phyloP scores from a whole-genome alignment of 805 yeast genomes.

The Candida sithepensis region DNA sequence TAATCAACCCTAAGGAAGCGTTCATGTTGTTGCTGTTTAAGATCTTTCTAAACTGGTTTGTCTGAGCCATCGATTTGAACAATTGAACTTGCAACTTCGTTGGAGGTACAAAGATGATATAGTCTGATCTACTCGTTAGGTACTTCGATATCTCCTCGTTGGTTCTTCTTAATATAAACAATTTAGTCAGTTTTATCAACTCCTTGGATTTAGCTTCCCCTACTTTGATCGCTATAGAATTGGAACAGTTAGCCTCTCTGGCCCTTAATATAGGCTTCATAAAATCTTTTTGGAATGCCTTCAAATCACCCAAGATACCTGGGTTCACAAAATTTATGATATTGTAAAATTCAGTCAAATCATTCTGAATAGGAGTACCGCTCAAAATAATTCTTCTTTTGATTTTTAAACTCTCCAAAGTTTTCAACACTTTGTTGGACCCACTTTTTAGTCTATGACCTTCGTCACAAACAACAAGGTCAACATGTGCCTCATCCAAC shows the following conservation, averaged over 20 bases:
- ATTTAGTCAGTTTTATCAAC: constrained; percentile 58
- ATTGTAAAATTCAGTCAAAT: constrained; percentile 75
- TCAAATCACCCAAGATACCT: constrained; percentile 63
- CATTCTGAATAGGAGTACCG: constrained; percentile 76
- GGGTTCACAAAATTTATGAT: constrained; percentile 84
- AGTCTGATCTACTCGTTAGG: constrained; percentile 72
- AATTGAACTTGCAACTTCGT: constrained; percentile 54
- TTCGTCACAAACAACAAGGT: constrained; percentile 86
- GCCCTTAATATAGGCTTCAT: constrained; percentile 70
- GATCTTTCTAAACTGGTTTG: constrained; percentile 33
- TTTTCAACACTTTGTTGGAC: constrained; percentile 66
- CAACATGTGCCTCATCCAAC: constrained; percentile 45
- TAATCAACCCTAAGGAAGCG: constrained; percentile 65
- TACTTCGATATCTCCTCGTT: constrained; percentile 50
- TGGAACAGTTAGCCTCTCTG: constrained; percentile 59
- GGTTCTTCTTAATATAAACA: constrained; percentile 72
- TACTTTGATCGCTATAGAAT: constrained; percentile 40
- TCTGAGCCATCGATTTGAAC: constrained; percentile 46
- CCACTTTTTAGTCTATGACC: constrained; percentile 86
- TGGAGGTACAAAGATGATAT: constrained; percentile 76
- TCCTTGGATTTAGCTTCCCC: constrained; percentile 67
- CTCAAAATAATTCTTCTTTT: constrained; percentile 62
- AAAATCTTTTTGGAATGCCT: constrained; percentile 54
- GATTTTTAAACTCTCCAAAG: constrained; percentile 53
- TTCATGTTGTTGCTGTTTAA: constrained; percentile 28